A percentile compares a stretch with the other conserved stretches of the same genome.
Conservation (phyloP, 2,329 filamentous ascomycete species). For the Thielaviopsis populi region DNA sequence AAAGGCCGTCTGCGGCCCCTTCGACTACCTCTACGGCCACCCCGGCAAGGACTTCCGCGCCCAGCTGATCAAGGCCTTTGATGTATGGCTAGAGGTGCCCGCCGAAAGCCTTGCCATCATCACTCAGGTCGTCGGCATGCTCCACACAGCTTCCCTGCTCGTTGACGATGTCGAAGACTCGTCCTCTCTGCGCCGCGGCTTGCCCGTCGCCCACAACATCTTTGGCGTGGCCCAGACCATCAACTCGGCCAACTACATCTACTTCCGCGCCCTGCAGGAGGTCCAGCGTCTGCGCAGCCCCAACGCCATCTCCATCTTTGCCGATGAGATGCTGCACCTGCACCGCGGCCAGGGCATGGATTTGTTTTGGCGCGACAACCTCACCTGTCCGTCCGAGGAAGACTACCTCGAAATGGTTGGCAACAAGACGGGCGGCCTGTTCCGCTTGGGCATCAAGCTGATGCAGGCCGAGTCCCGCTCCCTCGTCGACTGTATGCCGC, state of each 20-base stretch:
- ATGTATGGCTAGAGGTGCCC: conserved; percentile 64
- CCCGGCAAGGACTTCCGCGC: conserved; percentile 76
- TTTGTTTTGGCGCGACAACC: conserved; percentile 72
- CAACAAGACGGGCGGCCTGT: conserved; percentile 81
- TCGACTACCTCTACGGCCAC: conserved; percentile 62
- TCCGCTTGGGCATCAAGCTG: conserved; percentile 69
- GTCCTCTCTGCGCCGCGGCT: conserved; percentile 58
- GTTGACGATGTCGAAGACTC: conserved; percentile 82
- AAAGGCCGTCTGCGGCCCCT: conserved; percentile 61
- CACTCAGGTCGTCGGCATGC: conserved; percentile 66
- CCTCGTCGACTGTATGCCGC: conserved; percentile 56
- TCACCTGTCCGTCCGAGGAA: conserved; percentile 71
- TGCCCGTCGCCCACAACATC: conserved; percentile 70
- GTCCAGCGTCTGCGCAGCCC: conserved; percentile 56
- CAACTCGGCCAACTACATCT: conserved; percentile 81
- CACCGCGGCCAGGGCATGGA: conserved; percentile 86
- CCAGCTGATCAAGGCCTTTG: conserved; percentile 67
- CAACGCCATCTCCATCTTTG: conserved; percentile 53
- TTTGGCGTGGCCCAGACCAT: conserved; percentile 81
- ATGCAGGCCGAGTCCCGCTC: conserved; percentile 61
- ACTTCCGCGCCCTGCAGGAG: conserved; percentile 66
- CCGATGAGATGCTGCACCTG: conserved; percentile 69
- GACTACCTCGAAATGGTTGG: conserved; percentile 91
- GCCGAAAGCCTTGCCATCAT: conserved; percentile 55
- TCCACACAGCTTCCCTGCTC: conserved; percentile 70